These are phyloP conservation scores for Acacia melanoxylon DNA, from an alignment of 306 rosid genomes.

Conservation along the genomic window DNA sequence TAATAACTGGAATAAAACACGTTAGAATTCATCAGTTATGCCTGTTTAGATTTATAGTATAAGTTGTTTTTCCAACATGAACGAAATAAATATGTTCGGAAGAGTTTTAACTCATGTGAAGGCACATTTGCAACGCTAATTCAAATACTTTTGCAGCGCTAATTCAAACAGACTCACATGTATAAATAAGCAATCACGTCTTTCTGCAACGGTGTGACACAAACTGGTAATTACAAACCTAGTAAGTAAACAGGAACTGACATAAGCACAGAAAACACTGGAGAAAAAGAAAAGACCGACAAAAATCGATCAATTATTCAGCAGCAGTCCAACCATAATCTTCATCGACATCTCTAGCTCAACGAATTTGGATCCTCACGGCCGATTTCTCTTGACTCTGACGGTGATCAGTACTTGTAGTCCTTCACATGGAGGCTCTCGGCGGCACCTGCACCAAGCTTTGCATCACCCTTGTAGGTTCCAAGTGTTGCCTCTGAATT, in stretches of 20 bases:
- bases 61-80: too few relatives aligned
- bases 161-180: not conserved
- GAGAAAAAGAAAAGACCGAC: not conserved
- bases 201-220: not conserved
- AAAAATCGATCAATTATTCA: not conserved
- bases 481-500: conserved; percentile 22
- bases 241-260: not conserved
- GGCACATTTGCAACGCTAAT: too few relatives aligned
- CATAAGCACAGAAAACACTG: not conserved
- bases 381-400: not conserved
- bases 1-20: too few relatives aligned
- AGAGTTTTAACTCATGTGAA: too few relatives aligned
- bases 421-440: conserved; percentile 26
- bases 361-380: not conserved
- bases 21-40: too few relatives aligned
- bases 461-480: conserved; percentile 26
- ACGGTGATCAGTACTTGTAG: conserved; percentile 9
- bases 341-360: not conserved
- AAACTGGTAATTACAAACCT: not conserved
- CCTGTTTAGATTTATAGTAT: too few relatives aligned
- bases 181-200: not conserved
- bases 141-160: too few relatives aligned
- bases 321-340: not conserved
- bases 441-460: conserved; percentile 9
- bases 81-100: too few relatives aligned